Base-by-base conservation (phyloP, 1,284 basidiomycete genomes). In the Sporisorium iseilematis-ciliati region DNA sequence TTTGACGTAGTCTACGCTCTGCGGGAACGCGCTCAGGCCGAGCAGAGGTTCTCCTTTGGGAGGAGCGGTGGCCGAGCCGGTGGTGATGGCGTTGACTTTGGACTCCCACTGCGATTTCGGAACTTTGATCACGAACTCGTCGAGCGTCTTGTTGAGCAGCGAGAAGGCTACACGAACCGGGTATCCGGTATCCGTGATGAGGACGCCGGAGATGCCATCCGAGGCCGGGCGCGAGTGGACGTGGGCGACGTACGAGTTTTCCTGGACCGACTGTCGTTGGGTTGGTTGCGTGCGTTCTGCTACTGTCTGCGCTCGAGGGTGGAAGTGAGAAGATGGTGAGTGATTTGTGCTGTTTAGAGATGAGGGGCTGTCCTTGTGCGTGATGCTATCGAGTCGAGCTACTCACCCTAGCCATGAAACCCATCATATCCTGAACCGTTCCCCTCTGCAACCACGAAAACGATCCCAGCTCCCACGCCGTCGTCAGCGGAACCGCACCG, bases 121-220 rank as follows among this genome's bases (percentile, higher is more conserved):
- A 1, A 94, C 89, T 87, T 93, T 91, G 63, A 91, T 88, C 7
- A 91, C 89, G 84, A 97, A 97, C 73, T 99, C 96, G 79, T 99
- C 97, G 23, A 99, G 89, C 23, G 97, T 86, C 88, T 98, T 99
- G 77, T 94, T 92, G 66, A 99, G 88, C 43, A 99, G 89, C 6
- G 95, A 96, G 88, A 97, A 99, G 3, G 95, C 96, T 10, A 96
- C 94, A 60, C 97, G 91, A 61, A 94, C 92, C 52, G 96, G 97
- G 87, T 99, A 99, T 84, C 99, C 96, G 57, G 92, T 89, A 87
- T 98, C 96, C 42, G 94, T 92, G 81, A 99, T 92, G 83, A 98
- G 91, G 66, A 98, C 93, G 54, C 91, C 96, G 92, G 86, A 68
- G 51, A 81, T 66, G 31, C 79, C 79, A 55, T 86, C 86, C 8